Conservation (phyloP, 352 stramenopile genomes). For the Thalassiosira gravida region DNA sequence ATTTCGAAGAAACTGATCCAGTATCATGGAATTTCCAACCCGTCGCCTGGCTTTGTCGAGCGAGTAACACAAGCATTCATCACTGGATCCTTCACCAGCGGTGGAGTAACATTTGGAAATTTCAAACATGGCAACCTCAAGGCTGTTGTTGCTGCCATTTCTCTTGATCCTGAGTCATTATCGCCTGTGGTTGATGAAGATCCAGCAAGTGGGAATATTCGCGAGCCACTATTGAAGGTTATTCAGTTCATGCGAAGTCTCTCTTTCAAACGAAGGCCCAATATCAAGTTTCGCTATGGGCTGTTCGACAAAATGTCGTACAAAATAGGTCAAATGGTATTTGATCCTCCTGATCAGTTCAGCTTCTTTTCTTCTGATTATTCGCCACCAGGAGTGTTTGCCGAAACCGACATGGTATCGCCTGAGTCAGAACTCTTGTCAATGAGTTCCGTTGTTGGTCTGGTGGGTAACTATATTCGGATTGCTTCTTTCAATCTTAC, state of each 20-base stretch:
- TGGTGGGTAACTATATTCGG: slow-evolving; percentile 17
- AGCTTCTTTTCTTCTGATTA: slow-evolving; percentile 65
- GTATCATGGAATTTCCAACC: slow-evolving; percentile 74
- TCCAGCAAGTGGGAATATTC: slow-evolving; percentile 58
- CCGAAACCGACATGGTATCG: slow-evolving; percentile 41
- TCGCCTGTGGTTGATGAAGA: slow-evolving; percentile 67
- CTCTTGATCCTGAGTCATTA: slow-evolving; percentile 71
- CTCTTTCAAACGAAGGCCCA: slow-evolving; percentile 36
- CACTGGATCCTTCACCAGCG: slow-evolving; percentile 45
- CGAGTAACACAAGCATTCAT: slow-evolving; percentile 71
- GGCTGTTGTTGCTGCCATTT: slow-evolving; percentile 72
- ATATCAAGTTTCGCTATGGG: slow-evolving; percentile 40
- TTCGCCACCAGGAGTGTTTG: slow-evolving; percentile 50
- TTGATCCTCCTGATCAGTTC: slow-evolving; percentile 65
- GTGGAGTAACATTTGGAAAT: slow-evolving; percentile 56
- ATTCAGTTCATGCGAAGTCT: slow-evolving; percentile 61
- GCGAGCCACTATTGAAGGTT: slow-evolving; percentile 75
- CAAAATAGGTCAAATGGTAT: slow-evolving; percentile 75
- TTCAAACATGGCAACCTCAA: slow-evolving; percentile 71
- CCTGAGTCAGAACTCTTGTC: slow-evolving; percentile 53
- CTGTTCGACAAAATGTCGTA: slow-evolving; percentile 23
- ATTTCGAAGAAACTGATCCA: slow-evolving; percentile 71
- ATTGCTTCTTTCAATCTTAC: slow-evolving; percentile 2
- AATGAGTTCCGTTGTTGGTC: slow-evolving; percentile 55
- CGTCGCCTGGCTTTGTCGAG: slow-evolving; percentile 66